A percentile compares a stretch with the other conserved stretches of the same genome.
Conservation (phyloP, 2,329 filamentous ascomycete species). For the Fusarium armeniacum region DNA sequence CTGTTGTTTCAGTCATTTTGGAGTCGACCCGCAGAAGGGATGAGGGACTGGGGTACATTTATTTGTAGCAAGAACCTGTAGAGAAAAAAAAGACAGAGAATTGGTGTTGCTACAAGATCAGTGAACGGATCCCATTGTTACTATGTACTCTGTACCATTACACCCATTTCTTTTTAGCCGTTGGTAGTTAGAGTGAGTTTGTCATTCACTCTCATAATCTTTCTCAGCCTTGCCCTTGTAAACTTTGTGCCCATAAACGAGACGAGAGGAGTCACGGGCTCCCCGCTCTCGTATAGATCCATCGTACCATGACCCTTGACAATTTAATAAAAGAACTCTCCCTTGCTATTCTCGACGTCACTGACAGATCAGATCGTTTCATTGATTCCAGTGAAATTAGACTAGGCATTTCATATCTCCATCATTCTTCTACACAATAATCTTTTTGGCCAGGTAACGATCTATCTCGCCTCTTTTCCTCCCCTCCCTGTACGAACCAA, state of each 20-base stretch:
- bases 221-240: slow-evolving; percentile 22
- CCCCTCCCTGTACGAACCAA: not conserved
- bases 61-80: not conserved
- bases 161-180: not conserved
- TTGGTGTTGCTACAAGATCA: not conserved
- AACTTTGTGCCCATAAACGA: slow-evolving; percentile 3
- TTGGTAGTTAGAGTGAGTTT: too few species aligned
- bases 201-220: slow-evolving; percentile 4
- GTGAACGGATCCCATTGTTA: not conserved
- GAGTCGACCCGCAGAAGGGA: slow-evolving; percentile 31
- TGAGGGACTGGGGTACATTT: slow-evolving; percentile 26
- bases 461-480: slow-evolving; percentile 6
- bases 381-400: slow-evolving; percentile 26
- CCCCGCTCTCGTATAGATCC: slow-evolving; percentile 24
- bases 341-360: slow-evolving; percentile 33
- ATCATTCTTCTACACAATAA: not conserved
- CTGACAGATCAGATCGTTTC: slow-evolving; percentile 5
- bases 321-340: slow-evolving; percentile 35
- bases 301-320: slow-evolving; percentile 43
- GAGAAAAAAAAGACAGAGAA: slow-evolving; percentile 4
- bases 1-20: slow-evolving; percentile 39
- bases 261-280: slow-evolving; percentile 18
- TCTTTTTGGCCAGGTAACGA: slow-evolving; percentile 20
- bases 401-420: slow-evolving; percentile 7
- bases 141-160: not conserved